Base-by-base conservation (phyloP, 2,329 filamentous ascomycete genomes). In the Didymella segeticola region DNA sequence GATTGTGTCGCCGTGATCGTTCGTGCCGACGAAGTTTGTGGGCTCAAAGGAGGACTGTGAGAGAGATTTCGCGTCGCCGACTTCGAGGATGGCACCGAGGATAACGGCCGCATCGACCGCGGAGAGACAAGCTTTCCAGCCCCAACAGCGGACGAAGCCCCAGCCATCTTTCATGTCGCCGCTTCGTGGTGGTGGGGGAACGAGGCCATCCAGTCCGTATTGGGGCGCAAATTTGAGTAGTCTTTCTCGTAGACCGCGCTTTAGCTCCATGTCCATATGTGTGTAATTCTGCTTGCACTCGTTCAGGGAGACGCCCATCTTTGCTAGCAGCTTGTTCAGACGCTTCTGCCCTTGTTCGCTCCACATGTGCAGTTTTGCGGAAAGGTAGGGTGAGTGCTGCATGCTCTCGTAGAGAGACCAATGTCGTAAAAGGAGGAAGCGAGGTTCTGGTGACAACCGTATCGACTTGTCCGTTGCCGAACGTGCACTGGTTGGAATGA, bases 331-430 rank as follows among this genome's bases (percentile, higher is more conserved):
- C 71, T 98, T 98, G 75, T 97, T 91, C 17, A 99, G 80, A 45
- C 93, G 86, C 73, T 96, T 96, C 47, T 90, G 83, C 3, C 95
- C 95, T 43, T 84, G 85, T 58, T 98, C 95, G 56, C 88, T 96
- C 93, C 95, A 99, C 39, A 96, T 92, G 75, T 96, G 93, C 38
- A 99, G 82, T 26, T 91, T 86, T 3, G 93, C 91, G 55, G 96
- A 93, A 4, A 99, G 84, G 69, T 97, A 98, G 0, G 93, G 93
- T 0, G 93, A 97, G 73, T 99, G 95, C 11, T 98, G 83, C 95
- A 99, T 98, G 73, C 92, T 96, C 69, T 99, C 95, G 74, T 98
- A 98, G 12, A 99, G 80, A 64, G 91, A 96, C 95, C 95, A 99
- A 73, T 99, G 95, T 27, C 95, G 83, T 47, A 98, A 90, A 0